These are phyloP conservation scores for Geranomyces michiganensis DNA, from an alignment of 192 early-diverging fungal genomes.

Conservation along the genomic window DNA sequence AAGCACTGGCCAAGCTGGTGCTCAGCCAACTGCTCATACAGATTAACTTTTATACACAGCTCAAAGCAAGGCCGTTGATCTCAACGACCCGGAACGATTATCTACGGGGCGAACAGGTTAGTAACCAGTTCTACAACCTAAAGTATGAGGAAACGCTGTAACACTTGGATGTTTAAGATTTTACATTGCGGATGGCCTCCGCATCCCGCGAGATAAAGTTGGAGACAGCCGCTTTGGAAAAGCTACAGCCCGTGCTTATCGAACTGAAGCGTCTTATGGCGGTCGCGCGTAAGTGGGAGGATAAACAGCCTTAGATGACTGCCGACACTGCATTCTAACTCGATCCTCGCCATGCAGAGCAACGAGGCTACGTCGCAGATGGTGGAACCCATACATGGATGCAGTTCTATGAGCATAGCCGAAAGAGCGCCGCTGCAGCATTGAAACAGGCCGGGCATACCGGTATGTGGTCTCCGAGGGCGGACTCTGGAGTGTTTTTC, in stretches of 20 bases:
- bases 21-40: neutral
- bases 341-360: conserved; percentile 3
- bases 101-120: conserved; percentile 18
- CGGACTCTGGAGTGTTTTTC: neutral
- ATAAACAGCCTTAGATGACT: neutral
- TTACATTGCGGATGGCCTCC: conserved; percentile 26
- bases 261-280: conserved; percentile 33
- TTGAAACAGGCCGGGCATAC: conserved; percentile 19
- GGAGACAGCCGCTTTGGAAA: conserved; percentile 28
- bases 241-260: conserved; percentile 30
- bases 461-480: conserved; percentile 1
- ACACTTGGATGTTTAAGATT: conserved; percentile 2
- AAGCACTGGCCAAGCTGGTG: too few relatives aligned
- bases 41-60: conserved; percentile 4
- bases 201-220: conserved; percentile 21
- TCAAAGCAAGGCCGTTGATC: conserved; percentile 31
- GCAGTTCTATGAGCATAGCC: conserved; percentile 27
- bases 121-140: neutral
- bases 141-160: neutral
- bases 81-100: conserved; percentile 13
- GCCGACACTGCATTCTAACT: neutral
- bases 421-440: conserved; percentile 11
- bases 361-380: conserved; percentile 21
- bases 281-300: conserved; percentile 28
- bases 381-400: conserved; percentile 37